Evolutionary conservation across 2,329 filamentous ascomycete genomes (phyloP).

Genomic region (Phialocephala sp.): DNA sequence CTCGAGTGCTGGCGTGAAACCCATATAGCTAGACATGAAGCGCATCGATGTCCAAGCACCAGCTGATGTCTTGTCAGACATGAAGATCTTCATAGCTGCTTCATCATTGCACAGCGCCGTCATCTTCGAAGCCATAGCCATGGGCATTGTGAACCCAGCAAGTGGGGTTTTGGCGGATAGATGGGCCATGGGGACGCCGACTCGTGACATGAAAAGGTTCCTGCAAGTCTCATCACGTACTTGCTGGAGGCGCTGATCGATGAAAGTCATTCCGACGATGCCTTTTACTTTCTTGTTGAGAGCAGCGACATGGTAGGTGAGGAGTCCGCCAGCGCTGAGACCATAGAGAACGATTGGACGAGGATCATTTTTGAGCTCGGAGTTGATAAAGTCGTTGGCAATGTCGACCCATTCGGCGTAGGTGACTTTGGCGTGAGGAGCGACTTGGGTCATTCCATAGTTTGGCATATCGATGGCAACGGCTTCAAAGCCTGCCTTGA

Average conservation of each 20-base stretch:
- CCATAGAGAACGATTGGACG: slow-evolving; percentile 23
- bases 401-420: slow-evolving; percentile 21
- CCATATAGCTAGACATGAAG: slow-evolving; percentile 18
- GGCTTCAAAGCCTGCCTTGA: slow-evolving; percentile 21
- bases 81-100: slow-evolving; percentile 16
- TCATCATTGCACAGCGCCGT: slow-evolving; percentile 15
- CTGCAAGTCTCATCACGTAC: slow-evolving; percentile 18
- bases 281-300: slow-evolving; percentile 22
- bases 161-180: slow-evolving; percentile 11
- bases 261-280: slow-evolving; percentile 20
- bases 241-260: slow-evolving; percentile 16
- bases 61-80: slow-evolving; percentile 20
- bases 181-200: slow-evolving; percentile 15
- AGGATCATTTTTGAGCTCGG: slow-evolving; percentile 17
- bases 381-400: slow-evolving; percentile 21
- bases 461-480: slow-evolving; percentile 24
- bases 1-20: slow-evolving; percentile 12
- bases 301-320: slow-evolving; percentile 19
- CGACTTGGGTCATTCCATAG: slow-evolving; percentile 19
- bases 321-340: slow-evolving; percentile 5
- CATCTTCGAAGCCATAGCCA: slow-evolving; percentile 18
- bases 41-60: slow-evolving; percentile 17
- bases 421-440: slow-evolving; percentile 10
- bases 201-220: slow-evolving; percentile 21
- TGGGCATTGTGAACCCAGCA: slow-evolving; percentile 13